Percentiles rank a stretch among this genome's conserved stretches.
These are phyloP conservation scores for Colletotrichum tropicale DNA, from an alignment of 2,329 filamentous ascomycete species.

Conservation along the genomic window DNA sequence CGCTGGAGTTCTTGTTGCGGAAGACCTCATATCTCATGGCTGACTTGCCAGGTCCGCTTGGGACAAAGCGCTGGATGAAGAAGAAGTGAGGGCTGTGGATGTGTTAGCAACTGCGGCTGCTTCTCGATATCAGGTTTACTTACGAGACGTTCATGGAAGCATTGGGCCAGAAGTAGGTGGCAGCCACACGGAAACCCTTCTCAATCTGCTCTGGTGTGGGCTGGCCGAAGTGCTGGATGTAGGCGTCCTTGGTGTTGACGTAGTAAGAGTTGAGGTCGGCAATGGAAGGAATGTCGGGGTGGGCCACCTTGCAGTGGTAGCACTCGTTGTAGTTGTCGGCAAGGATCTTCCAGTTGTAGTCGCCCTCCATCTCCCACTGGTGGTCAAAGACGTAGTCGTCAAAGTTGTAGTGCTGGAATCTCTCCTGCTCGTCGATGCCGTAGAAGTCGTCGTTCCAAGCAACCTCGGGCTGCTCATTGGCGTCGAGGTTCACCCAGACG, in stretches of 20 bases:
- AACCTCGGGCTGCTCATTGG: conserved; percentile 44
- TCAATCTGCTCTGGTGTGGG: conserved; percentile 52
- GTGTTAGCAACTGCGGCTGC: not conserved
- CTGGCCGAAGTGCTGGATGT: conserved; percentile 56
- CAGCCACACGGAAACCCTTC: conserved; percentile 47
- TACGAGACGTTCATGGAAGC: conserved; percentile 55
- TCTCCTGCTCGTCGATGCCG: conserved; percentile 48
- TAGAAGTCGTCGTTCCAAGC: conserved; percentile 58
- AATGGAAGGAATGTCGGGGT: conserved; percentile 62
- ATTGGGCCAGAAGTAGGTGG: conserved; percentile 56
- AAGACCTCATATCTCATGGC: conserved; percentile 68
- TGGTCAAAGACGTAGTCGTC: conserved; percentile 62
- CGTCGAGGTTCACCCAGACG: conserved; percentile 63
- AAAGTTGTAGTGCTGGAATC: conserved; percentile 51
- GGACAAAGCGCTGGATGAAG: conserved; percentile 67
- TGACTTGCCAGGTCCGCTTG: conserved; percentile 52
- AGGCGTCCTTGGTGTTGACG: conserved; percentile 50
- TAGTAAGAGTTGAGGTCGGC: conserved; percentile 61
- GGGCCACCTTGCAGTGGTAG: conserved; percentile 65
- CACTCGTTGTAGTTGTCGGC: conserved; percentile 72
- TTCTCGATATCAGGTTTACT: conserved; percentile 27
- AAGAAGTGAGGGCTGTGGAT: conserved; percentile 60
- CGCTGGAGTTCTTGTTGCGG: conserved; percentile 63
- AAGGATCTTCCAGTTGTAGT: conserved; percentile 65
- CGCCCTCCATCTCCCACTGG: conserved; percentile 59